A percentile compares a stretch with the other conserved stretches of the same genome.
Conservation (phyloP, 2,329 filamentous ascomycete genomes). For the Huntiella savannae region DNA sequence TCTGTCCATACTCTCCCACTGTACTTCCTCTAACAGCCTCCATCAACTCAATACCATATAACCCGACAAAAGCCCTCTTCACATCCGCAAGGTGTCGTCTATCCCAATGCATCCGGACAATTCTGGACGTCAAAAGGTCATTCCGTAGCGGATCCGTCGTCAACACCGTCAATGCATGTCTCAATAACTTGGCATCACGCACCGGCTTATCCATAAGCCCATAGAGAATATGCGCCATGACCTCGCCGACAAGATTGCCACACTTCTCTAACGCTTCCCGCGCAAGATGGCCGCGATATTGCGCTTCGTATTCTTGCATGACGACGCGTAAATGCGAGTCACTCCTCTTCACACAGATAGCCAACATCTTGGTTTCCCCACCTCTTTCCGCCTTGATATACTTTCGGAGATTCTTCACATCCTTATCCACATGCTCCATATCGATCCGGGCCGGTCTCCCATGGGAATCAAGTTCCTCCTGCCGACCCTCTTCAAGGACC, state of each 20-base stretch:
- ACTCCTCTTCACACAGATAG: slow-evolving; percentile 62
- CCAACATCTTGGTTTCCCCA: slow-evolving; percentile 73
- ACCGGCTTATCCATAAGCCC: slow-evolving; percentile 91
- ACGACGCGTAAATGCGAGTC: slow-evolving; percentile 70
- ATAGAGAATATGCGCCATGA: slow-evolving; percentile 87
- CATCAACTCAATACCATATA: slow-evolving; percentile 57
- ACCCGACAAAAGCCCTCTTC: slow-evolving; percentile 59
- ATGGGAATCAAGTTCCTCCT: slow-evolving; percentile 57
- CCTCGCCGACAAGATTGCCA: slow-evolving; percentile 81
- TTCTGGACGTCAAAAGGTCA: slow-evolving; percentile 69
- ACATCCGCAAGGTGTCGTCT: slow-evolving; percentile 59
- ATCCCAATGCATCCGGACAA: slow-evolving; percentile 89
- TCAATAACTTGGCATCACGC: slow-evolving; percentile 73
- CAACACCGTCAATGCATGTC: slow-evolving; percentile 69
- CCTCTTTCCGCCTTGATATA: slow-evolving; percentile 56
- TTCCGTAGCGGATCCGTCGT: slow-evolving; percentile 53
- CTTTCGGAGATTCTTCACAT: slow-evolving; percentile 51
- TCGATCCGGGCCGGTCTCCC: slow-evolving; percentile 41
- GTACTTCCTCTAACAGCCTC: slow-evolving; percentile 64
- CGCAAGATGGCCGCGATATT: slow-evolving; percentile 65
- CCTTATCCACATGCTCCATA: slow-evolving; percentile 41
- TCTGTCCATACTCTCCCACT: slow-evolving; percentile 55
- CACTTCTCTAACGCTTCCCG: slow-evolving; percentile 75
- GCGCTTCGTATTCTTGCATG: slow-evolving; percentile 53
- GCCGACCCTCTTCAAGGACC: slow-evolving; percentile 63